A percentile compares a stretch with the other conserved stretches of the same genome.
These are phyloP conservation scores for Russula olivacea DNA, from an alignment of 768 basidiomycete species.

Conservation along the genomic window DNA sequence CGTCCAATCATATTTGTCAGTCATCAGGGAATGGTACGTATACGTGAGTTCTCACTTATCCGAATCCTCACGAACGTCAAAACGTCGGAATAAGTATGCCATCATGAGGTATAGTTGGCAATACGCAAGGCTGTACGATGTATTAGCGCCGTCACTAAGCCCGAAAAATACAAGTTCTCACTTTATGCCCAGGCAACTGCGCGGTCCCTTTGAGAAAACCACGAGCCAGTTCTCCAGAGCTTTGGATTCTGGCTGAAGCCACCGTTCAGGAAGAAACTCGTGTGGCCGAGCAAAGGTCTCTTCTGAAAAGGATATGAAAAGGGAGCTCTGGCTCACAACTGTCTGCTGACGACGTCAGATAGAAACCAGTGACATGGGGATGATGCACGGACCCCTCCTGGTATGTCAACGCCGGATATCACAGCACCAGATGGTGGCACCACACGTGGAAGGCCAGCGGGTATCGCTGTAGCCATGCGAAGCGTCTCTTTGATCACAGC, in stretches of 20 bases:
- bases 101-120: constrained; percentile 25
- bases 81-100: constrained; percentile 26
- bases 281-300: constrained; percentile 18
- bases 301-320: constrained; percentile 15
- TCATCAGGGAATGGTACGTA: neutral
- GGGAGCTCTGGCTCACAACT: constrained; percentile 15
- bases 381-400: constrained; percentile 12
- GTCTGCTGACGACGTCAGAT: neutral
- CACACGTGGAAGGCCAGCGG: constrained; percentile 11
- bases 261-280: constrained; percentile 24
- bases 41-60: neutral
- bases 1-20: neutral
- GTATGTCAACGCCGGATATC: constrained; percentile 6
- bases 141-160: neutral
- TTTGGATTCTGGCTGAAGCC: constrained; percentile 16
- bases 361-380: neutral
- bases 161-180: neutral
- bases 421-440: constrained; percentile 13
- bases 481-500: constrained; percentile 19
- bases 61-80: constrained; percentile 21
- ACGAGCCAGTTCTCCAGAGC: constrained; percentile 22
- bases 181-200: constrained; percentile 26
- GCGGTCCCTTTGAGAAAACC: constrained; percentile 25
- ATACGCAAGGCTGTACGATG: constrained; percentile 21
- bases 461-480: neutral